Percentiles rank a stretch among this genome's conserved stretches.
These are phyloP conservation scores for Coemansia pectinata DNA, from an alignment of 192 early-diverging fungal species.

Conservation along the genomic window DNA sequence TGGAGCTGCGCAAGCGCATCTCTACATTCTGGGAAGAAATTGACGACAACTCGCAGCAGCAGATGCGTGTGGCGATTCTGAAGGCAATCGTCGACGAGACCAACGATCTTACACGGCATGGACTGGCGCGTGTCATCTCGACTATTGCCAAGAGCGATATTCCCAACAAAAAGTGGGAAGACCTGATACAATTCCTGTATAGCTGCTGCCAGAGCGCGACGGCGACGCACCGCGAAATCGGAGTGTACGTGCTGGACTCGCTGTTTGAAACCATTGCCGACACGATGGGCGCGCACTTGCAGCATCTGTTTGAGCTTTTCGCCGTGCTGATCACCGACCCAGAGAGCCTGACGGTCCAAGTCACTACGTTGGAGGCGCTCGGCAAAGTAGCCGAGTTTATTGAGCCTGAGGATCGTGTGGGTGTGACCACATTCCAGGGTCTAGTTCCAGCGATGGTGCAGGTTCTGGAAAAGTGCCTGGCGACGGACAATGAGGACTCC, in stretches of 20 bases:
- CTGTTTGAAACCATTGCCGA: constrained; percentile 87
- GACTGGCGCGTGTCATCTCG: constrained; percentile 87
- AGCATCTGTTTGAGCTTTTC: constrained; percentile 76
- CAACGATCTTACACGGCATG: constrained; percentile 68
- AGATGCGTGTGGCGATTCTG: constrained; percentile 70
- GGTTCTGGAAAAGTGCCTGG: constrained; percentile 79
- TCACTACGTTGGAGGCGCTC: constrained; percentile 77
- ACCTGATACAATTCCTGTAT: constrained; percentile 79
- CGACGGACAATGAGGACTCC: constrained; percentile 71
- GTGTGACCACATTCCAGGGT: constrained; percentile 70
- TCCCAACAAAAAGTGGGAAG: constrained; percentile 72
- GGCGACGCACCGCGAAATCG: constrained; percentile 79
- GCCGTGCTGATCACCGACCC: constrained; percentile 73
- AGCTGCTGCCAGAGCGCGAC: constrained; percentile 73
- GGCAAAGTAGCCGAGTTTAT: constrained; percentile 84
- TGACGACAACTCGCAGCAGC: constrained; percentile 56
- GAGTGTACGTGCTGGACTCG: constrained; percentile 81
- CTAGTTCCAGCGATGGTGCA: constrained; percentile 84
- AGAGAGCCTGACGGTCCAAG: constrained; percentile 77
- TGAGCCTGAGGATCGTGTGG: constrained; percentile 66
- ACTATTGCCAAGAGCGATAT: constrained; percentile 81
- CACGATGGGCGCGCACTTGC: constrained; percentile 56
- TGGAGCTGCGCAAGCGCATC: constrained; percentile 86
- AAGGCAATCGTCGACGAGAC: constrained; percentile 73
- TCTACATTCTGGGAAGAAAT: constrained; percentile 75